Evolutionary conservation across 805 yeast species (phyloP).

Genomic region (Blastobotrys peoriensis): DNA sequence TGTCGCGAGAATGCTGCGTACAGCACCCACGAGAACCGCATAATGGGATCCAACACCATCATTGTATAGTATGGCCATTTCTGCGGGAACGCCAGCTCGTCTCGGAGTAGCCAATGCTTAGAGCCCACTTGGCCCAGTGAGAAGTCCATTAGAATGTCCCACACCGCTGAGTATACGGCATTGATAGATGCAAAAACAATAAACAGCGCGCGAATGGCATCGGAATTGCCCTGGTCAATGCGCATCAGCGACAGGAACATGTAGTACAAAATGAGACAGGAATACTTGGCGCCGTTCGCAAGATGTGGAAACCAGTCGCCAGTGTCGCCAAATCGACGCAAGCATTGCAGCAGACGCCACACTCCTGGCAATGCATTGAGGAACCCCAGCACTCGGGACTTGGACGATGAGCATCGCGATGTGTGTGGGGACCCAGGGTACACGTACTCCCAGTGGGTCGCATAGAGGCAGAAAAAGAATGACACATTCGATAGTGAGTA

Average conservation of each 20-base stretch:
- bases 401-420: conserved; percentile 65
- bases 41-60: conserved; percentile 61
- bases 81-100: conserved; percentile 57
- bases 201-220: conserved; percentile 47
- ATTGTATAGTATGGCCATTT: conserved; percentile 67
- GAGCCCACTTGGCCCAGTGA: conserved; percentile 68
- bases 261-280: conserved; percentile 60
- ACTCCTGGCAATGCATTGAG: conserved; percentile 77
- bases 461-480: conserved; percentile 78
- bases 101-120: conserved; percentile 54
- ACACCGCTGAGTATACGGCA: conserved; percentile 58
- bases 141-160: conserved; percentile 98
- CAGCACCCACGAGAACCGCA: conserved; percentile 89
- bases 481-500: conserved; percentile 83
- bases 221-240: conserved; percentile 39
- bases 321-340: conserved; percentile 85
- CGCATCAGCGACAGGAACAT: conserved; percentile 73
- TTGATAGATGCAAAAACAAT: conserved; percentile 71
- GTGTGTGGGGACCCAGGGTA: conserved; percentile 20
- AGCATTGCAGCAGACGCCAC: conserved; percentile 87
- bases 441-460: conserved; percentile 56
- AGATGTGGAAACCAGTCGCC: conserved; percentile 96
- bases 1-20: conserved; percentile 73
- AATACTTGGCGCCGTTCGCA: conserved; percentile 79
- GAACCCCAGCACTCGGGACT: conserved; percentile 75